Base-by-base conservation (phyloP, 768 basidiomycete species). In the Boletus speciosus region DNA sequence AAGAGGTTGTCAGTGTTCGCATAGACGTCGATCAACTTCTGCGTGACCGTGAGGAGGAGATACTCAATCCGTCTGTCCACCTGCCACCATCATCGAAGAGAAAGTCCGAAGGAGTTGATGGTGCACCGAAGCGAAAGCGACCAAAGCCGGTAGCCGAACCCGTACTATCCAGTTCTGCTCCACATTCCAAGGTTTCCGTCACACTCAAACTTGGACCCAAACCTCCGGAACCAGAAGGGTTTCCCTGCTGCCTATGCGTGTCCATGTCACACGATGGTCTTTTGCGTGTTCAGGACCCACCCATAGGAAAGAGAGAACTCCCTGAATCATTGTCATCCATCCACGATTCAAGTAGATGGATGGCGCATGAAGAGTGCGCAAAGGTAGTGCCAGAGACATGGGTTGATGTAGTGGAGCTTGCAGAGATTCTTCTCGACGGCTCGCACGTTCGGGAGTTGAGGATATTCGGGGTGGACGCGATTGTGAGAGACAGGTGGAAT, bases 1-100 rank as follows among this genome's bases (percentile, higher is more conserved):
- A 34, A 63, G 5, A 15, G 29, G 36, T 12, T 36, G 34, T 5
- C 55, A 98, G 95, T 64, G 96, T 98, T 29, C 84, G 86, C 27
- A 98, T 98, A 60, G 89, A 98, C 54, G 90, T 98, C 21, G 92
- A 96, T 64, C 85, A 88, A 59, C 80, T 97, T 41, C 73, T 98
- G 19, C 75, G 65, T 2, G 86, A 91, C 57, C 78, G 86, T 5
- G 84, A 81, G 27, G 73, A 73, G 7, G 86, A 85, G 58, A 64
- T 61, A 6, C 52, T 58, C 19, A 32, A 59, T 27, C 51, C 53
- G 5, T 35, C 51, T 23, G 42, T 32, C 31, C 49, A 54, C n/a
- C 50, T 39, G 6, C 56, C 48, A 25, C 21, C 56, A 7, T 59
- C 65, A 4, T 67, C 67, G 7, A 80, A 81, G 62, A 71, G 77